phyloP scores from a whole-genome alignment of 768 basidiomycete genomes.

The Guyanaporus albipodus region DNA sequence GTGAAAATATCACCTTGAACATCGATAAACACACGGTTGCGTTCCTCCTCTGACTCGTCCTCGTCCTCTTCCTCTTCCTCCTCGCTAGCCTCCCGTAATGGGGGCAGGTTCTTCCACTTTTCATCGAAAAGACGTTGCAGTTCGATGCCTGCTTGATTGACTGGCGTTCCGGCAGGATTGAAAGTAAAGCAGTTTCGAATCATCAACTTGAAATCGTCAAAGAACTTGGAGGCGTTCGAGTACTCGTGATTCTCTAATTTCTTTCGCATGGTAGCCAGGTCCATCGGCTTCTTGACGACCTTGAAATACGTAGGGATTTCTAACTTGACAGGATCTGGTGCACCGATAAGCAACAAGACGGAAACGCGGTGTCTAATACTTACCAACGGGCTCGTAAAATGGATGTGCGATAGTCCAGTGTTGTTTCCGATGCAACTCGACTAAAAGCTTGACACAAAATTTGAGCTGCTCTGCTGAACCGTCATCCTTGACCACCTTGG shows the following conservation, averaged over 20 bases:
- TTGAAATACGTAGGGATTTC: constrained; percentile 82
- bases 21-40: constrained; percentile 48
- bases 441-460: constrained; percentile 73
- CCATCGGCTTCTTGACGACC: constrained; percentile 94
- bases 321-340: constrained; percentile 69
- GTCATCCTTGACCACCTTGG: constrained; percentile 57
- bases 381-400: constrained; percentile 94
- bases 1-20: neutral
- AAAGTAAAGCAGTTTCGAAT: constrained; percentile 90
- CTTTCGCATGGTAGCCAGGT: constrained; percentile 80
- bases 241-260: constrained; percentile 83
- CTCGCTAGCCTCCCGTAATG: constrained; percentile 48
- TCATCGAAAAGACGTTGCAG: constrained; percentile 88
- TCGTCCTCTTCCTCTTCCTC: constrained; percentile 63
- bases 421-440: constrained; percentile 75
- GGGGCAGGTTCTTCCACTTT: constrained; percentile 81
- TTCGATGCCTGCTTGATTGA: constrained; percentile 81
- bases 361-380: constrained; percentile 32
- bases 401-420: constrained; percentile 68
- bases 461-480: constrained; percentile 79
- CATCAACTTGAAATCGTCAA: constrained; percentile 91
- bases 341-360: neutral
- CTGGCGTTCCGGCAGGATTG: constrained; percentile 85
- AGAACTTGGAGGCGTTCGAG: constrained; percentile 71
- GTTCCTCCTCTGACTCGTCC: constrained; percentile 66